These are phyloP conservation scores for Agroathelia rolfsii DNA, from an alignment of 1,284 basidiomycete genomes.

Conservation along the genomic window DNA sequence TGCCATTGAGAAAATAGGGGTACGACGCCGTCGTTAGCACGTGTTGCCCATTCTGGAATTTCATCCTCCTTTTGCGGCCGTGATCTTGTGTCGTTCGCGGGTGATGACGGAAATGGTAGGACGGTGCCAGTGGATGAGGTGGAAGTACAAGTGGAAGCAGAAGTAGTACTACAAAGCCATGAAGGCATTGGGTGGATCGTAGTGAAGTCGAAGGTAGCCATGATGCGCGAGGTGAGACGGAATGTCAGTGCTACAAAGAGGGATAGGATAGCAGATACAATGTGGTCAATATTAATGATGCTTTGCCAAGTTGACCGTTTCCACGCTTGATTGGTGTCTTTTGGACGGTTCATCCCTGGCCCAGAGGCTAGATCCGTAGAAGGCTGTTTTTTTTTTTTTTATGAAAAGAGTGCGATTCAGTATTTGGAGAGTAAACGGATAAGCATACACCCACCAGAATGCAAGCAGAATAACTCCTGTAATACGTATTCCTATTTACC, in stretches of 20 bases:
- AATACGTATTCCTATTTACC: slow-evolving; percentile 28
- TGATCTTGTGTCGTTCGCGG: neutral
- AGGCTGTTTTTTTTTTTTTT: neutral
- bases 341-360: slow-evolving; percentile 5
- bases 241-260: slow-evolving; percentile 15
- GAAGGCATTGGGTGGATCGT: slow-evolving; percentile 25
- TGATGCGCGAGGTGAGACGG: slow-evolving; percentile 17
- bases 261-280: slow-evolving; percentile 6
- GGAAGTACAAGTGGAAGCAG: slow-evolving; percentile 19
- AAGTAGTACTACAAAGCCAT: too few species aligned
- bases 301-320: too few species aligned
- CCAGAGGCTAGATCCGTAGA: too few species aligned
- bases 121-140: neutral
- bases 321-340: too few species aligned
- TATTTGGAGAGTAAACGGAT: slow-evolving; percentile 7
- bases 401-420: slow-evolving; percentile 8
- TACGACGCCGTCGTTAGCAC: slow-evolving; percentile 39
- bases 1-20: slow-evolving; percentile 46
- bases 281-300: too few species aligned
- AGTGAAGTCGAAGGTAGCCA: slow-evolving; percentile 29
- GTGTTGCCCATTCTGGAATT: slow-evolving; percentile 13
- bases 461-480: slow-evolving; percentile 31
- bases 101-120: neutral
- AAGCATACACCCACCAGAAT: slow-evolving; percentile 25
- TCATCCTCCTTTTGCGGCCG: slow-evolving; percentile 1